Percentiles rank a stretch among this genome's conserved stretches.
These are phyloP conservation scores for Hymenoscyphus repandus DNA, from an alignment of 2,329 filamentous ascomycete species.

Conservation along the genomic window DNA sequence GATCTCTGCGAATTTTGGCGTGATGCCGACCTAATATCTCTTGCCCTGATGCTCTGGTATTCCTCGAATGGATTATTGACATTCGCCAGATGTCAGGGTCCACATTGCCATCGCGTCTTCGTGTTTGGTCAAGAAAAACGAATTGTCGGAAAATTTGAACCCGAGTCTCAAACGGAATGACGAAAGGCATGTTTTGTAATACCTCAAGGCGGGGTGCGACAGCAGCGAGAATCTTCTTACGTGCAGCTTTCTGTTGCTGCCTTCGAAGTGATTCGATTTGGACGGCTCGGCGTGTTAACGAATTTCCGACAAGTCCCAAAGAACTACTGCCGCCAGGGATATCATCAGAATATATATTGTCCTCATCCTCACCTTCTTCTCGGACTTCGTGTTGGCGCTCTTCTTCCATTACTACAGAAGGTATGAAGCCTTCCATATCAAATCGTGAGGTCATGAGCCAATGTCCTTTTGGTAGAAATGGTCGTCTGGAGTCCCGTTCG, in stretches of 20 bases:
- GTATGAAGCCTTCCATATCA: conserved; percentile 83
- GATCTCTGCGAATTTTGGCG: conserved; percentile 72
- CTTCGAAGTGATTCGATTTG: conserved; percentile 56
- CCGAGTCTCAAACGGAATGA: conserved; percentile 85
- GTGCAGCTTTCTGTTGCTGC: conserved; percentile 60
- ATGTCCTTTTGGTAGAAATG: conserved; percentile 75
- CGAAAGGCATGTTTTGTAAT: conserved; percentile 92
- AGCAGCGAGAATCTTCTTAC: conserved; percentile 68
- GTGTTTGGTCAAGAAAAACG: conserved; percentile 74
- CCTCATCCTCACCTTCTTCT: conserved; percentile 54
- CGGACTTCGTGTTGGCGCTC: conserved; percentile 66
- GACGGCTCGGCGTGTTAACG: conserved; percentile 57
- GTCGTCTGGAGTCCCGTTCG: conserved; percentile 83
- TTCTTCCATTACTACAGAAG: conserved; percentile 82
- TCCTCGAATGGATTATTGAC: conserved; percentile 41
- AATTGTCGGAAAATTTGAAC: conserved; percentile 94
- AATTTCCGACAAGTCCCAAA: conserved; percentile 46
- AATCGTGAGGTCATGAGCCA: conserved; percentile 91
- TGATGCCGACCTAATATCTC: conserved; percentile 56
- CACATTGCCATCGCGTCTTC: conserved; percentile 64
- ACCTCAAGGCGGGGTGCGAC: conserved; percentile 86
- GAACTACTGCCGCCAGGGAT: conserved; percentile 24
- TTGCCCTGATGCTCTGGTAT: conserved; percentile 20
- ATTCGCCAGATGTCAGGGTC: conserved; percentile 74
- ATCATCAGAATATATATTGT: conserved; percentile 37